These are phyloP conservation scores for Chalciporus piperatus DNA, from an alignment of 768 basidiomycete genomes.

Conservation along the genomic window DNA sequence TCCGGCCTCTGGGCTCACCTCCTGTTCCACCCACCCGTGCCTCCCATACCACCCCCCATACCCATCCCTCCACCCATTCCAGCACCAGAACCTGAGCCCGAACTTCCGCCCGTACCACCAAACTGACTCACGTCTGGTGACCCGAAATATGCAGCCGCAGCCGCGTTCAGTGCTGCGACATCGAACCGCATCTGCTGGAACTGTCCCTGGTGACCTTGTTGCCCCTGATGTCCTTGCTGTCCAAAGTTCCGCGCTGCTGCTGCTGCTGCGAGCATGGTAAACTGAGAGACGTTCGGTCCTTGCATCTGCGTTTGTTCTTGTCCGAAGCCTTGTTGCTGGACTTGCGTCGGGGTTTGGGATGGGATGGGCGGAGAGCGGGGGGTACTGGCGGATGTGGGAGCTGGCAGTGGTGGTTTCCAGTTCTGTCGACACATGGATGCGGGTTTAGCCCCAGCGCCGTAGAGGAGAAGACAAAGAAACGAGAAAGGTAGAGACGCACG, in stretches of 20 bases:
- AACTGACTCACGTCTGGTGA: slow-evolving; percentile 15
- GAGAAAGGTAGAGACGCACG: slow-evolving; percentile 40
- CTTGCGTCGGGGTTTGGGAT: slow-evolving; percentile 1
- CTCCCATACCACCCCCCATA: neutral
- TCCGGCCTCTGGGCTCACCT: neutral
- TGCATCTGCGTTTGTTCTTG: neutral
- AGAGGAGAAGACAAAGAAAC: no score
- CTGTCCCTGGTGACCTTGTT: slow-evolving; percentile 12
- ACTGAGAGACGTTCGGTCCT: slow-evolving; percentile 20
- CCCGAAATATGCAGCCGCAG: slow-evolving; percentile 18
- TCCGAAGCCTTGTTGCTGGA: neutral
- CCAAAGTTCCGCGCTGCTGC: slow-evolving; percentile 24
- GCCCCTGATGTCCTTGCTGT: slow-evolving; percentile 14
- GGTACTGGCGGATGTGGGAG: neutral
- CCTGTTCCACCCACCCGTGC: slow-evolving; percentile 8
- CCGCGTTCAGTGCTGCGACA: slow-evolving; percentile 11
- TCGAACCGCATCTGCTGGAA: slow-evolving; percentile 24
- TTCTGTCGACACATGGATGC: slow-evolving; percentile 33
- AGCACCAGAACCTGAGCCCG: neutral
- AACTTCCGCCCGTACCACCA: slow-evolving; percentile 5
- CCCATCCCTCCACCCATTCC: neutral
- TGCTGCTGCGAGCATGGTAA: slow-evolving; percentile 26
- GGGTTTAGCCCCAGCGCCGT: neutral
- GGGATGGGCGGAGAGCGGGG: slow-evolving; percentile 5
- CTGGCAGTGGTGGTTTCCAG: slow-evolving; percentile 51